phyloP scores from a whole-genome alignment of 495 filamentous ascomycete species.

The Aspergillus steynii region DNA sequence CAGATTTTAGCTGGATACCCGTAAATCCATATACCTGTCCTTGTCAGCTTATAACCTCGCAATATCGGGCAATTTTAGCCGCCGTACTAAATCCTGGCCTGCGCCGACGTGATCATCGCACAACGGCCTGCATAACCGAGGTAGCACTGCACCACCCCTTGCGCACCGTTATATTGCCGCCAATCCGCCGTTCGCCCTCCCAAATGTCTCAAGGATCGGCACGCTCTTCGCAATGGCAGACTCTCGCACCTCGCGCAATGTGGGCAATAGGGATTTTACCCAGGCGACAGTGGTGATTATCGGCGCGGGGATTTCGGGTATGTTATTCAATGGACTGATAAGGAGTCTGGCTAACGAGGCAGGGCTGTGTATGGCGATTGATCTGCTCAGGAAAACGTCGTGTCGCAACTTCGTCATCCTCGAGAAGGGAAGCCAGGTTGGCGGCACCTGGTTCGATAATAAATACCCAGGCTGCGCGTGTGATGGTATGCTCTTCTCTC shows the following conservation, averaged over 20 bases:
- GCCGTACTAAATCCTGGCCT: no score
- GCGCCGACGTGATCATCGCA: no score
- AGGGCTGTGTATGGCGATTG: conserved; percentile 60
- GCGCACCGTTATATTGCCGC: no score
- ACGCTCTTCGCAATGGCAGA: neutral
- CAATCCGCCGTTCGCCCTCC: no score
- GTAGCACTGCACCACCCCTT: no score
- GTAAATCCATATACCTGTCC: no score
- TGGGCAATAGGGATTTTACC: conserved; percentile 35
- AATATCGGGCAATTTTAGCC: no score
- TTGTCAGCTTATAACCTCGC: no score
- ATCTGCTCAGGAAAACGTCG: conserved; percentile 52
- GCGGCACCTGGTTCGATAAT: conserved; percentile 59
- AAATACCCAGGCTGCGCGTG: conserved; percentile 56
- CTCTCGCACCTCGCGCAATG: neutral
- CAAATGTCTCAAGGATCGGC: no score
- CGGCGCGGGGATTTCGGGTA: conserved; percentile 51
- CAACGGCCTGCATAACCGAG: no score
- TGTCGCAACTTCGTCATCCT: conserved; percentile 58
- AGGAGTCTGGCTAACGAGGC: neutral
- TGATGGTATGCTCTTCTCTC: conserved; percentile 36
- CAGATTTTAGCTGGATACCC: no score
- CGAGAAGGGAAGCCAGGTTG: conserved; percentile 53
- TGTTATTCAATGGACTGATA: neutral
- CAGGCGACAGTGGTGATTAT: conserved; percentile 55